A percentile compares a stretch with the other conserved stretches of the same genome.
Conservation (phyloP, 2,329 filamentous ascomycete species). For the Trematosphaeria pertusa region DNA sequence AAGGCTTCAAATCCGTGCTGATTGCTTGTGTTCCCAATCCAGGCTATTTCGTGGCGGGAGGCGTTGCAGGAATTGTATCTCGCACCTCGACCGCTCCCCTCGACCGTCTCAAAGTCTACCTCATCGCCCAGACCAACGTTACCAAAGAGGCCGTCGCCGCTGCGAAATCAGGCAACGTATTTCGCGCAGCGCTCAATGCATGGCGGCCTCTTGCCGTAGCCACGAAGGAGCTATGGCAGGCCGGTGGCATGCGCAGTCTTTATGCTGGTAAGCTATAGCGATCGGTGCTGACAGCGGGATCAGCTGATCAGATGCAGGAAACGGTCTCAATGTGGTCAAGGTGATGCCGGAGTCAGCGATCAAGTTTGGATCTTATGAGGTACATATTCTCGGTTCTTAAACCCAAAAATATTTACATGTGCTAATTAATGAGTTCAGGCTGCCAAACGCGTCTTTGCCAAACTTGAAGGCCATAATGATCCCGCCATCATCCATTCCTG, state of each 20-base stretch:
- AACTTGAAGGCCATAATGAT: slow-evolving; percentile 86
- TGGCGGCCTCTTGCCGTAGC: slow-evolving; percentile 75
- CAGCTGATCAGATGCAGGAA: slow-evolving; percentile 64
- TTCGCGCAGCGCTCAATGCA: slow-evolving; percentile 70
- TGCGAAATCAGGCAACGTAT: slow-evolving; percentile 72
- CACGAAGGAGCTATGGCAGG: slow-evolving; percentile 78
- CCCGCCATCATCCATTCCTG: slow-evolving; percentile 78
- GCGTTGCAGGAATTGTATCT: slow-evolving; percentile 91
- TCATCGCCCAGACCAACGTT: slow-evolving; percentile 85
- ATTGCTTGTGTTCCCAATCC: slow-evolving; percentile 75
- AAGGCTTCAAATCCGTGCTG: slow-evolving; percentile 55
- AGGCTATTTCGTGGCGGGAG: slow-evolving; percentile 98
- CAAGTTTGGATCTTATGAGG: slow-evolving; percentile 96
- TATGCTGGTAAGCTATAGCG: slow-evolving; percentile 76
- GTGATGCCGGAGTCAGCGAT: slow-evolving; percentile 99
- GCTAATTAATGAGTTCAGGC: slow-evolving; percentile 58
- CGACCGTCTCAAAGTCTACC: slow-evolving; percentile 95
- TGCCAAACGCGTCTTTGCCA: slow-evolving; percentile 84
- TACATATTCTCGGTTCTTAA: slow-evolving; percentile 36
- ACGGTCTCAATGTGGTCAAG: slow-evolving; percentile 94
- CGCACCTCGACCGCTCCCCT: slow-evolving; percentile 94
- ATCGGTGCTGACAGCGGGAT: slow-evolving; percentile 12
- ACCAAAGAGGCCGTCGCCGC: slow-evolving; percentile 67
- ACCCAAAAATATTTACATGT: no score
- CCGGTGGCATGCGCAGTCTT: slow-evolving; percentile 85